Conservation (phyloP, 208 protist species). For the Leptomonas pyrrhocoris region DNA sequence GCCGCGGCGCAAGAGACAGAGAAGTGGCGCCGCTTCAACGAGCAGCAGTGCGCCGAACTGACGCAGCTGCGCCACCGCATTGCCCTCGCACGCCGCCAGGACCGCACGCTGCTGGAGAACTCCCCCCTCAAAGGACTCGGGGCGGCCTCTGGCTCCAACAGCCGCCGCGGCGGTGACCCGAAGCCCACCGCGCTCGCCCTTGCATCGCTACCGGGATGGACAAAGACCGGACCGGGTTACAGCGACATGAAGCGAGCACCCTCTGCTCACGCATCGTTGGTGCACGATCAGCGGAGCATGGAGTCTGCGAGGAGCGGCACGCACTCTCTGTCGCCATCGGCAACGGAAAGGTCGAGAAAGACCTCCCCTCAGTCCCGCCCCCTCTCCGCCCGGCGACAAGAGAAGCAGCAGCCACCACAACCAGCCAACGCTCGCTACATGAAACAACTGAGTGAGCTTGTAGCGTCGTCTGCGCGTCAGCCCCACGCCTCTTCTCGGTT, state of each 20-base stretch:
- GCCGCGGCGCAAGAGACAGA: conserved; percentile 22
- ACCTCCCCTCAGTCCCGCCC: not conserved
- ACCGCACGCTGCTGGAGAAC: conserved; percentile 32
- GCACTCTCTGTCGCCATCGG: not conserved
- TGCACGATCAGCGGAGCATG: not conserved
- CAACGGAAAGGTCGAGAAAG: not conserved
- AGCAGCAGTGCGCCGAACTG: conserved; percentile 57
- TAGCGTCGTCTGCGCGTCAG: not conserved
- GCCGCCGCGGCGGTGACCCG: not conserved
- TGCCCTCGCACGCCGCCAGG: conserved; percentile 39
- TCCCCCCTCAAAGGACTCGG: not conserved
- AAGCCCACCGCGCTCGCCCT: conserved; percentile 5
- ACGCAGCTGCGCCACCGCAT: conserved; percentile 41
- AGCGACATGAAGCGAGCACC: not conserved
- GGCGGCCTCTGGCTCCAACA: not conserved
- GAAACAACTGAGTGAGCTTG: not conserved
- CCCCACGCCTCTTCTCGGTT: not conserved
- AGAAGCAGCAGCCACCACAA: not conserved
- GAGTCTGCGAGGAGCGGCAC: not conserved
- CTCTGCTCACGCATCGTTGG: not conserved
- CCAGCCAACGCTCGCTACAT: not conserved
- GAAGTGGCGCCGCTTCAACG: conserved; percentile 62
- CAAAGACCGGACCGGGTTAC: conserved; percentile 1
- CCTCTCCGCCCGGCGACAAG: not conserved
- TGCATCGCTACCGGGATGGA: conserved; percentile 2